These are phyloP conservation scores for Tetraselmis chui DNA, from an alignment of 139 green algal genomes.

Conservation along the genomic window DNA sequence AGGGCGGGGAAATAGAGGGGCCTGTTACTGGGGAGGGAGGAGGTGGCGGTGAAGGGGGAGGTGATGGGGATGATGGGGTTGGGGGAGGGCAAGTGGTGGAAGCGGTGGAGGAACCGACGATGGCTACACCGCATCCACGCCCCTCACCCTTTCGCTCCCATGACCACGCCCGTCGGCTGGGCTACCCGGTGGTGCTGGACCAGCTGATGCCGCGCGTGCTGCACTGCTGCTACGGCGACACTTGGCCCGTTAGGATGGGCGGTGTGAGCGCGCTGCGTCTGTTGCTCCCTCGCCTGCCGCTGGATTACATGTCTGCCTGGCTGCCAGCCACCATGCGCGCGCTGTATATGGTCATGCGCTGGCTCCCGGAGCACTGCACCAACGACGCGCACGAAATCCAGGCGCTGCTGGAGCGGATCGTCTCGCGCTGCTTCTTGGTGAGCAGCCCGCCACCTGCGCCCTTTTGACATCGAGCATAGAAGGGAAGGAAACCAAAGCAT, in stretches of 20 bases:
- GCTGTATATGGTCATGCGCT: neutral
- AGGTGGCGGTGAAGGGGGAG: neutral
- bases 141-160: neutral
- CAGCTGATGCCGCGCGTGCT: constrained; percentile 71
- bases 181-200: constrained; percentile 51
- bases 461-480: no score
- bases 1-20: neutral
- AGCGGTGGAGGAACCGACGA: no score
- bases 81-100: no score
- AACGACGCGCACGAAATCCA: neutral
- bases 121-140: neutral
- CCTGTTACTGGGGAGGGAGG: neutral
- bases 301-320: neutral
- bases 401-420: constrained; percentile 6
- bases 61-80: no score
- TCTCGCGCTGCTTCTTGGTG: neutral
- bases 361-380: neutral
- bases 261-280: constrained; percentile 62
- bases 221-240: constrained; percentile 80
- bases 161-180: neutral
- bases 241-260: constrained; percentile 70
- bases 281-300: constrained; percentile 22
- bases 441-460: no score
- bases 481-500: no score
- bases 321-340: neutral